These are phyloP conservation scores for Fusarium lateritium DNA, from an alignment of 2,329 filamentous ascomycete genomes.

Conservation along the genomic window DNA sequence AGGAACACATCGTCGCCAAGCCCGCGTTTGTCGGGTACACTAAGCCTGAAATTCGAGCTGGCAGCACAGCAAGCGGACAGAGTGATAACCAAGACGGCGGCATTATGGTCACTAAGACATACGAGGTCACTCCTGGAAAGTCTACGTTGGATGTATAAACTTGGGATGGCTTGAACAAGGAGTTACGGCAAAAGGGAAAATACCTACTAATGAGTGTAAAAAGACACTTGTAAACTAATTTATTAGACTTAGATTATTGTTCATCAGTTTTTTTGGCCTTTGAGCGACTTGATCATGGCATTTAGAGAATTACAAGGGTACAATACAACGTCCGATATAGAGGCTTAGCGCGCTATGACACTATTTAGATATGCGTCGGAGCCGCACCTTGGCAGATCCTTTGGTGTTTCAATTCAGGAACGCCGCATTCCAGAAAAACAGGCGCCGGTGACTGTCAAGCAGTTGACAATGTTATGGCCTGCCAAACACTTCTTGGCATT, in stretches of 20 bases:
- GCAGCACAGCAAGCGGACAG: constrained; percentile 41
- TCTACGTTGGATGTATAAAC: constrained; percentile 45
- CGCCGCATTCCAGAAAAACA: no score
- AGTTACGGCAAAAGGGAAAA: constrained; percentile 14
- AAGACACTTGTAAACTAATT: not conserved
- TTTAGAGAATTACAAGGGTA: no score
- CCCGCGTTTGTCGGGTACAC: constrained; percentile 35
- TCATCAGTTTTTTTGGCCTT: no score
- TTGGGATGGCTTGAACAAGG: constrained; percentile 5
- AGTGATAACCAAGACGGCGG: constrained; percentile 39
- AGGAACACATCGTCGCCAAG: constrained; percentile 52
- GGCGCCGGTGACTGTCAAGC: not conserved
- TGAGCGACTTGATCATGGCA: no score
- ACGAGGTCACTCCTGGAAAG: constrained; percentile 45
- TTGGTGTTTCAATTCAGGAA: not conserved
- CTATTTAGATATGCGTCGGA: not conserved
- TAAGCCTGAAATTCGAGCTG: constrained; percentile 42
- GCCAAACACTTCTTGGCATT: not conserved
- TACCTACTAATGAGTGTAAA: not conserved
- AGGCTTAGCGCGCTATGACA: not conserved
- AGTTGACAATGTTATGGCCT: not conserved
- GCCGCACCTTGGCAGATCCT: not conserved
- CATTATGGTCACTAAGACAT: constrained; percentile 47
- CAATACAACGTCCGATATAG: no score
- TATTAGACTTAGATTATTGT: not conserved